Conservation (phyloP, 2,329 filamentous ascomycete genomes). For the Beauveria sp. region DNA sequence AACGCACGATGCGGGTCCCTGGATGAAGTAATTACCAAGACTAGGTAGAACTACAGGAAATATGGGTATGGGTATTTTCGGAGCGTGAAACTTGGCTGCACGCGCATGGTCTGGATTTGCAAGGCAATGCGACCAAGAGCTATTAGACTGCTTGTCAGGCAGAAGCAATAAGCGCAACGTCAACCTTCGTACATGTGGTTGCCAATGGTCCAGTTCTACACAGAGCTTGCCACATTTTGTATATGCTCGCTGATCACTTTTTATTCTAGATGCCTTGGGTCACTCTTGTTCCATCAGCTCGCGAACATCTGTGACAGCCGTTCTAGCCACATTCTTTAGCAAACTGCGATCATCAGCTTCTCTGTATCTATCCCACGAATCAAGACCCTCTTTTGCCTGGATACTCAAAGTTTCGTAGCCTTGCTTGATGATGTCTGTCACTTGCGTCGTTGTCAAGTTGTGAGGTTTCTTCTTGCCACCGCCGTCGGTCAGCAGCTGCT, state of each 20-base stretch:
- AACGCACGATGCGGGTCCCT: background rate
- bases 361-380: conserved; percentile 77
- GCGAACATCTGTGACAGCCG: conserved; percentile 58
- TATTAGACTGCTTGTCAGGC: too few relatives aligned
- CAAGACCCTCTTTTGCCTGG: conserved; percentile 77
- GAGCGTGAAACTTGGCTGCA: too few relatives aligned
- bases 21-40: too few relatives aligned
- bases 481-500: conserved; percentile 63
- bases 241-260: background rate
- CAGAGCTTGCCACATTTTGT: background rate
- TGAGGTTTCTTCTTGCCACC: conserved; percentile 44
- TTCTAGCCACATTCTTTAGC: conserved; percentile 79
- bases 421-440: conserved; percentile 87
- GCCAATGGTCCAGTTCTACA: too few relatives aligned
- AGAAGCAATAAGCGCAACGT: too few relatives aligned
- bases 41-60: too few relatives aligned
- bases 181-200: too few relatives aligned
- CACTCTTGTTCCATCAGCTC: conserved; percentile 37
- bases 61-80: too few relatives aligned
- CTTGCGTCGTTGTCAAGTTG: conserved; percentile 73
- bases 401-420: conserved; percentile 94
- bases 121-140: too few relatives aligned
- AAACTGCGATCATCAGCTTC: conserved; percentile 79
- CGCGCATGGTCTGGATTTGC: too few relatives aligned
- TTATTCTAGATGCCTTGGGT: background rate